Conservation (phyloP, 1,139 yeast species). For the Zygosaccharomyces pseudobailii region DNA sequence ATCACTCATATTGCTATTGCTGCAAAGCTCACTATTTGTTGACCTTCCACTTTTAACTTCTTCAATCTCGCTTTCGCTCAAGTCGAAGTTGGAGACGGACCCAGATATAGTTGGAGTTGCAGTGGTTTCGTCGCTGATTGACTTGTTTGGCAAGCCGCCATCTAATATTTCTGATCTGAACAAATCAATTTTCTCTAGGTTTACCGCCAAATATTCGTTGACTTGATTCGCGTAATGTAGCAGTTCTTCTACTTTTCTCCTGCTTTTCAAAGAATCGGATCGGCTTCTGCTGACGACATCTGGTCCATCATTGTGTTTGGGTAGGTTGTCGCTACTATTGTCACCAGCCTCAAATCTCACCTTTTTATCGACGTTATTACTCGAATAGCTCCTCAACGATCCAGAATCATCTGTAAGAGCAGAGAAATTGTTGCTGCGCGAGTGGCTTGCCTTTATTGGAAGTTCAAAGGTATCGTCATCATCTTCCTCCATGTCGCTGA, state of each 20-base stretch:
- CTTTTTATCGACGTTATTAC: slow-evolving; percentile 13
- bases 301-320: slow-evolving; percentile 1
- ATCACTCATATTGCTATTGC: background rate
- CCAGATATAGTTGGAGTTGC: slow-evolving; percentile 25
- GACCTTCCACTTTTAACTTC: slow-evolving; percentile 13
- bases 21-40: slow-evolving; percentile 2
- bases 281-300: slow-evolving; percentile 2
- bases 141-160: slow-evolving; percentile 12
- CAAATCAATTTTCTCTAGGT: slow-evolving; percentile 24
- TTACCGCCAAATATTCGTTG: slow-evolving; percentile 27
- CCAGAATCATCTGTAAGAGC: slow-evolving; percentile 20
- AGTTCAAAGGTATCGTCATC: slow-evolving; percentile 23
- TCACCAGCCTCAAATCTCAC: slow-evolving; percentile 24
- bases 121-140: slow-evolving; percentile 21
- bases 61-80: slow-evolving; percentile 27
- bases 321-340: background rate
- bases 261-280: slow-evolving; percentile 14
- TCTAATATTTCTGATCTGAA: slow-evolving; percentile 20
- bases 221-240: slow-evolving; percentile 29
- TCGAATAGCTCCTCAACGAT: slow-evolving; percentile 4
- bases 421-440: slow-evolving; percentile 21
- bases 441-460: slow-evolving; percentile 22
- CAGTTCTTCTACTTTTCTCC: slow-evolving; percentile 28
- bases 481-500: slow-evolving; percentile 12
- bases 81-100: slow-evolving; percentile 31